Base-by-base conservation (phyloP, 306 rosid genomes). In the Styphnolobium japonicum region DNA sequence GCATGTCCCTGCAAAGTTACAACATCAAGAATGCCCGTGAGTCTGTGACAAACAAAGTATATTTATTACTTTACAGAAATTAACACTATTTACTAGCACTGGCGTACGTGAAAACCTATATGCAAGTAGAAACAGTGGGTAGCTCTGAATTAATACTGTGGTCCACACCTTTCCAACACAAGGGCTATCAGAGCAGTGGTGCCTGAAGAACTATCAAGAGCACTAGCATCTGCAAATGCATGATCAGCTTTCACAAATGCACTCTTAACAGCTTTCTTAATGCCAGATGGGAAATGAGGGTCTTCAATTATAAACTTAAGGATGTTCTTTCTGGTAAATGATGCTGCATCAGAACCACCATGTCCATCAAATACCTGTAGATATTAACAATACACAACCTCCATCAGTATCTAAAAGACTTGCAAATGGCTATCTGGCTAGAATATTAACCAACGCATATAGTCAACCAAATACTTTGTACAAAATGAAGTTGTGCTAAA, bases 281-380 rank as follows among this genome's bases (percentile, higher is more conserved):
- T 62, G 53, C 73, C 80, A 51, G 60, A 62, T 64, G 85, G 88
- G 76, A 84, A 88, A 53, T 88, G 74, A 10, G 88, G 46, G 51
- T 90, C 94, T 68, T 86, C 81, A 70, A 60, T 58, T 11, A 90
- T 88, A 60, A 86, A 90, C 34, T 79, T 82, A 0, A 90, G 83
- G 48, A 90, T 81, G 61, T 88, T 88, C 67, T 76, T 86, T 85
- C 55, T 85, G 10, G 72, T 86, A 65, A 85, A 90, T 64, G 88
- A 76, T 23, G 94, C 88, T 14, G 92, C 92, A 81, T 90, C 92
- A 78, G 69, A 33, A 18, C 94, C 94, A 57, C 90, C 92, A 75
- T 90, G 94, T 71, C 94, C 94, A 77, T 90, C 90, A 78, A 90
- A 90, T 45, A 90, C 90, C 92, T 90, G 67, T 9, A 36, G 9